phyloP scores from a whole-genome alignment of 176 grass and related monocot genomes.

The Zoysia pacifica region DNA sequence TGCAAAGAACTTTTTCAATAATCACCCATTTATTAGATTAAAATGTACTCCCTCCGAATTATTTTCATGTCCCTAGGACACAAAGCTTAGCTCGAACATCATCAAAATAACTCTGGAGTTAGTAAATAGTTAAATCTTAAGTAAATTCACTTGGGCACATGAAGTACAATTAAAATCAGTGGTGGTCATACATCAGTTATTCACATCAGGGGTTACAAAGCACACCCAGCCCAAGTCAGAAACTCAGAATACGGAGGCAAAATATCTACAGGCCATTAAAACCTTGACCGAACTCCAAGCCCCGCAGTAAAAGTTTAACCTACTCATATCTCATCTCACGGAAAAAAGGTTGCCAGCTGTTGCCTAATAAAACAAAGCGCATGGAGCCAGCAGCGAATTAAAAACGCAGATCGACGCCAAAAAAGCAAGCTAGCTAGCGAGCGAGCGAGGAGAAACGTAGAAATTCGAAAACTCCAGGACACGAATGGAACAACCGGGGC shows the following conservation, averaged over 20 bases:
- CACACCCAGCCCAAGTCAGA: background rate
- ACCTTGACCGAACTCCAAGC: constrained; percentile 4
- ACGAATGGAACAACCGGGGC: constrained; percentile 38
- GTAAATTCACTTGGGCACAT: background rate
- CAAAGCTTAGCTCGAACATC: too few species aligned
- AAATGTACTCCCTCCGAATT: background rate
- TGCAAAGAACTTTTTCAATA: background rate
- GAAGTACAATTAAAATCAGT: background rate
- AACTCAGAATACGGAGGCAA: background rate
- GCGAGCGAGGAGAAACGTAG: constrained; percentile 26
- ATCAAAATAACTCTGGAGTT: background rate
- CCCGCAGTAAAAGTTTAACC: background rate
- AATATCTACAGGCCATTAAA: background rate
- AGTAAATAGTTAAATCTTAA: background rate
- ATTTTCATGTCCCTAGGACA: too few species aligned
- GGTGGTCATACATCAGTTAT: background rate
- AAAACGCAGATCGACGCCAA: constrained; percentile 27
- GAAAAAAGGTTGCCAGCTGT: constrained; percentile 1
- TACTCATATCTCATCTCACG: background rate
- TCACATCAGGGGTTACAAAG: too few species aligned
- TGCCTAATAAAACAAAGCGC: constrained; percentile 33
- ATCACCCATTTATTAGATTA: background rate
- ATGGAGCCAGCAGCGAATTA: constrained; percentile 30
- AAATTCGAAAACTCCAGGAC: constrained; percentile 39
- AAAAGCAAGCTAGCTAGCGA: background rate